phyloP scores from a whole-genome alignment of 371 early-diverging fungal genomes.

The Batrachochytrium dendrobatidis region DNA sequence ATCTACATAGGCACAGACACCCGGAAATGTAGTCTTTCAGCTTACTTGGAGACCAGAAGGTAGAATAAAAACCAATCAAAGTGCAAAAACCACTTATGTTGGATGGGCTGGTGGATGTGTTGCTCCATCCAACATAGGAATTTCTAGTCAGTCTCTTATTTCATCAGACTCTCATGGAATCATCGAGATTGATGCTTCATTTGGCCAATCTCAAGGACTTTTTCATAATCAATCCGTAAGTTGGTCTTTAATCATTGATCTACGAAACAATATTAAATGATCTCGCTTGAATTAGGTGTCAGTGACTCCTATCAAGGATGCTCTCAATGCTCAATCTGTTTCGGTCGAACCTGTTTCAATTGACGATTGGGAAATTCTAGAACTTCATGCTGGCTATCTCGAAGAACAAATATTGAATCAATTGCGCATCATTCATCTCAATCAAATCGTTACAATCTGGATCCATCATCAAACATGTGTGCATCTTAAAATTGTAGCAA shows the following conservation, averaged over 20 bases:
- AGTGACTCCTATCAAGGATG: conserved; percentile 54
- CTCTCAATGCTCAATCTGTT: conserved; percentile 53
- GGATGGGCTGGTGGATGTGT: conserved; percentile 63
- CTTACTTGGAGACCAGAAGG: conserved; percentile 38
- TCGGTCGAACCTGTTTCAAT: conserved; percentile 68
- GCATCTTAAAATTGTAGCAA: conserved; percentile 51
- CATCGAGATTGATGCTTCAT: conserved; percentile 67
- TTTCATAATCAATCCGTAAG: conserved; percentile 62
- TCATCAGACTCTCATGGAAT: too few relatives aligned
- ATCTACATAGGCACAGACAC: conserved; percentile 9
- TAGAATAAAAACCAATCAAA: conserved; percentile 10
- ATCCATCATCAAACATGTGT: conserved; percentile 69
- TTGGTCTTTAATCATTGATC: background rate
- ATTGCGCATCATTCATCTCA: conserved; percentile 57
- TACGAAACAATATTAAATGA: background rate
- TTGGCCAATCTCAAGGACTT: conserved; percentile 58
- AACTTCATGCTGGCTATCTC: conserved; percentile 70
- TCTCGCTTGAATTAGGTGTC: conserved; percentile 38
- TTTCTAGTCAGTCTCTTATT: too few relatives aligned
- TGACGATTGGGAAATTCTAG: conserved; percentile 87
- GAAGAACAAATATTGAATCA: conserved; percentile 74
- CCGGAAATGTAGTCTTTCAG: conserved; percentile 53
- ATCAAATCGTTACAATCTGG: conserved; percentile 68
- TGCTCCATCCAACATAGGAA: conserved; percentile 17
- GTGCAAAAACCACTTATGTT: conserved; percentile 44